These are phyloP conservation scores for Mortierella hygrophila DNA, from an alignment of 192 early-diverging fungal genomes.

Conservation along the genomic window DNA sequence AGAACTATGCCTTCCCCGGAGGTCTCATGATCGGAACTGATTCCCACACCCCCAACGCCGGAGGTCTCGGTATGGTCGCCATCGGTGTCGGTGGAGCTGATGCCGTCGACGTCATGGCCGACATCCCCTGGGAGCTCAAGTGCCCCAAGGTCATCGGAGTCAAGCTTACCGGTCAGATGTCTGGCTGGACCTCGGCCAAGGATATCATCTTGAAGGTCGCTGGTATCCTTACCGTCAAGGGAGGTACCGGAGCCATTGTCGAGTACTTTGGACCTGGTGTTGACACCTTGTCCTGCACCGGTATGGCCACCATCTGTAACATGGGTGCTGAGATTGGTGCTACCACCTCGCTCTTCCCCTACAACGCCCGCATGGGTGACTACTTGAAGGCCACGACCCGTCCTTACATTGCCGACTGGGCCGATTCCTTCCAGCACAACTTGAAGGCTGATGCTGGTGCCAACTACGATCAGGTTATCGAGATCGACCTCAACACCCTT, in stretches of 20 bases:
- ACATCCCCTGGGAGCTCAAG: constrained; percentile 99
- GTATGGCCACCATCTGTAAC: constrained; percentile 99
- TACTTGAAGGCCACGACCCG: constrained; percentile 93
- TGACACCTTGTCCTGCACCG: constrained; percentile 94
- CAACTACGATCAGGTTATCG: constrained; percentile 93
- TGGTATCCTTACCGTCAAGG: constrained; percentile 96
- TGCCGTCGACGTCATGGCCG: constrained; percentile 99
- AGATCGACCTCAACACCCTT: constrained; percentile 92
- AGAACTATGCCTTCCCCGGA: constrained; percentile 98
- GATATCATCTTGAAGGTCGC: constrained; percentile 96
- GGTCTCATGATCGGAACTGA: constrained; percentile 98
- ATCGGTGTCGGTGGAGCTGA: constrained; percentile 98
- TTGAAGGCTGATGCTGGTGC: constrained; percentile 89
- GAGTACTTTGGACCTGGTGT: constrained; percentile 98
- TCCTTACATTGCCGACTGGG: constrained; percentile 79
- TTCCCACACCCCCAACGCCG: constrained; percentile 98
- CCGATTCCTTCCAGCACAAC: constrained; percentile 89
- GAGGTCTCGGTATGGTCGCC: constrained; percentile 96
- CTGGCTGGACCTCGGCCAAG: constrained; percentile 95
- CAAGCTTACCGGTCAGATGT: constrained; percentile 86
- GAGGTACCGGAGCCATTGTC: constrained; percentile 96
- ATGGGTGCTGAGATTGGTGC: constrained; percentile 99
- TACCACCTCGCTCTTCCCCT: constrained; percentile 97
- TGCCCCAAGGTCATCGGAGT: constrained; percentile 97
- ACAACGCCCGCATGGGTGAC: constrained; percentile 90